Evolutionary conservation across 2,329 filamentous ascomycete genomes (phyloP).

Genomic region (Colletotrichum sp.): DNA sequence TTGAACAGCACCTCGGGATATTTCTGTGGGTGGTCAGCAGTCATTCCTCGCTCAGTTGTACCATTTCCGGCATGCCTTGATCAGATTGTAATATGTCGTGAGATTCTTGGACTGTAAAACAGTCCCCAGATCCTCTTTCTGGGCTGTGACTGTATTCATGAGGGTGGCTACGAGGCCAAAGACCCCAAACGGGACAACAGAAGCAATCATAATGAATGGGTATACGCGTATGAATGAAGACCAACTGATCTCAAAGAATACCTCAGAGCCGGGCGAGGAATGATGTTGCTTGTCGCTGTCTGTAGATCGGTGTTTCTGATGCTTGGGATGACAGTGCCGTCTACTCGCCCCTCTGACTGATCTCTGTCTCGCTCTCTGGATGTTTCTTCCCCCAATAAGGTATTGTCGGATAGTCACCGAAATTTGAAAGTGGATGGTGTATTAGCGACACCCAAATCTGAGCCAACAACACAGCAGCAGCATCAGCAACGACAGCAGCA

Average conservation of each 20-base stretch:
- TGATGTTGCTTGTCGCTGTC: background rate
- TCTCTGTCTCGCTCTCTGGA: background rate
- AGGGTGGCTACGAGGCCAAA: background rate
- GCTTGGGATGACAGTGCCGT: background rate
- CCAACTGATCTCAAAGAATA: background rate
- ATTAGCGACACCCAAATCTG: background rate
- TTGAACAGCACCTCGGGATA: slow-evolving; percentile 50
- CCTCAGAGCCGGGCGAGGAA: background rate
- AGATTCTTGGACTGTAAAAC: slow-evolving; percentile 45
- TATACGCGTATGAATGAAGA: background rate
- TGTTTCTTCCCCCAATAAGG: background rate
- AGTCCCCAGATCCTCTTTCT: slow-evolving; percentile 39
- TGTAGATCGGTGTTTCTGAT: background rate
- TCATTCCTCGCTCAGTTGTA: background rate
- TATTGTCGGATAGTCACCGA: background rate
- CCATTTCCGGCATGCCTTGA: slow-evolving; percentile 36
- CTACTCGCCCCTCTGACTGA: background rate
- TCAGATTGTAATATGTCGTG: slow-evolving; percentile 46
- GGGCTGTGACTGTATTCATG: slow-evolving; percentile 14
- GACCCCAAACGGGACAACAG: background rate
- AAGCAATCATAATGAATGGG: background rate
- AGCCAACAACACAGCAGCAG: background rate
- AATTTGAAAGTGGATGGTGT: background rate
- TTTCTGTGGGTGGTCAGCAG: slow-evolving; percentile 37
- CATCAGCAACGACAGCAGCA: background rate